Evolutionary conservation across 495 filamentous ascomycete species (phyloP), one percentile per base, ranked within the genome.

Genomic region (Lophiostoma macrostomum): DNA sequence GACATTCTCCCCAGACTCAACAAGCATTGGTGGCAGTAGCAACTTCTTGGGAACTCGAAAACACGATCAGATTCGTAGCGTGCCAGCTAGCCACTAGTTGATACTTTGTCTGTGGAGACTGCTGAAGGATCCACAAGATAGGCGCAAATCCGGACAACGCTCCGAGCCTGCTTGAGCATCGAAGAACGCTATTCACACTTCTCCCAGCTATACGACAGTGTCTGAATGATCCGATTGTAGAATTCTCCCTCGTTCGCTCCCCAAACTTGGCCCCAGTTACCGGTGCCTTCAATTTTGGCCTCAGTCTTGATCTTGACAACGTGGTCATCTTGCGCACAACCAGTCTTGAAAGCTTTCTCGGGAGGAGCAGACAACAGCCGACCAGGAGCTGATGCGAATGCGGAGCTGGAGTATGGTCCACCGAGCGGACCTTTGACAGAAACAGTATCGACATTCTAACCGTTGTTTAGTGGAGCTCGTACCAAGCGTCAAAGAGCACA

Each of bases 161-260:
- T n/a, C n/a, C n/a, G n/a, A n/a, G n/a, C n/a, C n/a, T n/a, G n/a
- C n/a, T n/a, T n/a, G n/a, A n/a, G n/a, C n/a, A n/a, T n/a, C n/a
- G n/a, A n/a, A n/a, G n/a, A n/a, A n/a, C n/a, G 14, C 31, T 49
- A 49, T 13, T 49, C 31, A 37, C 45, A 49, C 32, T 49, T 36
- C 32, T 49, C 31, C 30, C 6, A 24, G 18, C 14, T 10, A 23
- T 24, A 24, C 16, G 45, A 19, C 27, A 49, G 19, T 3, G 37
- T 28, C 16, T 49, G 45, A 3, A 23, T 16, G 11, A 49, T n/a
- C 6, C 31, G 30, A 34, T 25, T 36, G 32, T 24, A 23, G 20
- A 27, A 24, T 19, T 49, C 28, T 8, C 20, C 5, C 2, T 14
- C 12, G 24, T 20, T 4, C 36, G 44, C 44, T 6, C 44, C 29